Evolutionary conservation across 805 yeast genomes (phyloP).

Genomic region (Candida suzukii): DNA sequence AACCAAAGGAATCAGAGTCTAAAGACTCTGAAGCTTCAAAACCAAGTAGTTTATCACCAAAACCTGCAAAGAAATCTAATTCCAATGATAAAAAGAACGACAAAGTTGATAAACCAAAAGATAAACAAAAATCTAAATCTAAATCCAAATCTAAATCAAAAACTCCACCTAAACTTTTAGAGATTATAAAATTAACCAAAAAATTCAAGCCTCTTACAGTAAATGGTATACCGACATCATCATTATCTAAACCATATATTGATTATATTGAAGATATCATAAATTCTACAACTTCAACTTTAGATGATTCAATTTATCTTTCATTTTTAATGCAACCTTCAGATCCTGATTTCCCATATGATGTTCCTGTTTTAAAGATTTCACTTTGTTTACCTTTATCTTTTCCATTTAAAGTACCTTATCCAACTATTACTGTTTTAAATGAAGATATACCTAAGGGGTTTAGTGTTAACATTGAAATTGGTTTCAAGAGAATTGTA

Average conservation of each 20-base stretch:
- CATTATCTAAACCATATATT: constrained; percentile 11
- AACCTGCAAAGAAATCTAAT: too few relatives aligned
- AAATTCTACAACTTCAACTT: constrained; percentile 3
- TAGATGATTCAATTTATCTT: constrained; percentile 26
- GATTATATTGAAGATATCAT: constrained; percentile 11
- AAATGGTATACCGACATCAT: constrained; percentile 20
- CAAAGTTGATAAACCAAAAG: too few relatives aligned
- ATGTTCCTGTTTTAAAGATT: constrained; percentile 44
- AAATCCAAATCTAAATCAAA: background rate
- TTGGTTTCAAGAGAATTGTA: constrained; percentile 48
- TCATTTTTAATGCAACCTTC: constrained; percentile 45
- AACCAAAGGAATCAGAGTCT: background rate
- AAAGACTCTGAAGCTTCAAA: too few relatives aligned
- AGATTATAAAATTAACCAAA: constrained; percentile 14
- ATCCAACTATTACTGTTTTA: constrained; percentile 48
- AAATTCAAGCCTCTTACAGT: constrained; percentile 20
- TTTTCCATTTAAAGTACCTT: constrained; percentile 37
- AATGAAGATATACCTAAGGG: constrained; percentile 70
- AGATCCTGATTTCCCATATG: constrained; percentile 72
- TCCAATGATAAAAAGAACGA: background rate
- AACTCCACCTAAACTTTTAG: constrained; percentile 8
- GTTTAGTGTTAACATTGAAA: constrained; percentile 56
- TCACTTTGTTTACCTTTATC: constrained; percentile 46
- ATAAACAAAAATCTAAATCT: background rate
- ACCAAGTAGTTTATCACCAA: too few relatives aligned